Conservation (phyloP, 176 grass and related monocot genomes). For the Avena sativa region DNA sequence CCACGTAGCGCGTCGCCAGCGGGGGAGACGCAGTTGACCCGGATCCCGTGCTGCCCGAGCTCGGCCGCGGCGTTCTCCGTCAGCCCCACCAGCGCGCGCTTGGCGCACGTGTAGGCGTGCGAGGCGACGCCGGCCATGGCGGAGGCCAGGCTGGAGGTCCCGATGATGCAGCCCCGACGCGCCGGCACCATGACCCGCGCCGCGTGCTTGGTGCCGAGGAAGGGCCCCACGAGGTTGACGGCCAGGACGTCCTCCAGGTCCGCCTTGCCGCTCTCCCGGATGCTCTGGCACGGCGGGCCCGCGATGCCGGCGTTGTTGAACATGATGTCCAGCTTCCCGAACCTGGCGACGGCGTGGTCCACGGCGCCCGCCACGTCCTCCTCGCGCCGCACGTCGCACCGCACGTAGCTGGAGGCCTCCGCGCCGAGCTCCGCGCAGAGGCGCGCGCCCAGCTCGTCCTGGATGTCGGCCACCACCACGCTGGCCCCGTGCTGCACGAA, state of each 20-base stretch:
- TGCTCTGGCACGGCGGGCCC: conserved; percentile 46
- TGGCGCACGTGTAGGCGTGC: conserved; percentile 55
- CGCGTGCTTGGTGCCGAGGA: conserved; percentile 67
- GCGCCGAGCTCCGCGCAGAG: conserved; percentile 47
- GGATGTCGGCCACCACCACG: conserved; percentile 56
- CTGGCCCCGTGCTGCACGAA: conserved; percentile 57
- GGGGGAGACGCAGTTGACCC: too few relatives aligned
- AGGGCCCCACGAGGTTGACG: conserved; percentile 52
- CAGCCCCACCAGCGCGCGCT: conserved; percentile 6
- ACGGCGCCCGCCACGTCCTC: conserved; percentile 51
- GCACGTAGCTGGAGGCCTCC: conserved; percentile 44
- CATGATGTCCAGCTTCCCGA: conserved; percentile 59
- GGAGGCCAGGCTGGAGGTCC: conserved; percentile 47
- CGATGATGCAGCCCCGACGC: conserved; percentile 51
- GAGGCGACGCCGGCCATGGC: conserved; percentile 28
- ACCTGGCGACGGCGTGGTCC: conserved; percentile 49
- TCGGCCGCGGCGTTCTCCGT: too few relatives aligned
- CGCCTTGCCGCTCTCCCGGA: conserved; percentile 46
- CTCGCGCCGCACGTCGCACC: conserved; percentile 49
- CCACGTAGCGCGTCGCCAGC: too few relatives aligned
- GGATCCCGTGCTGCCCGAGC: too few relatives aligned
- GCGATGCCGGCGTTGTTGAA: conserved; percentile 69
- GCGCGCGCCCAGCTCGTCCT: conserved; percentile 36
- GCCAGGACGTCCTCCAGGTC: conserved; percentile 53
- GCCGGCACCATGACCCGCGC: conserved; percentile 53